Evolutionary conservation across 78 protist genomes (phyloP), one percentile per base, ranked within the genome.

Genomic region (Tieghemostelium lacteum): DNA sequence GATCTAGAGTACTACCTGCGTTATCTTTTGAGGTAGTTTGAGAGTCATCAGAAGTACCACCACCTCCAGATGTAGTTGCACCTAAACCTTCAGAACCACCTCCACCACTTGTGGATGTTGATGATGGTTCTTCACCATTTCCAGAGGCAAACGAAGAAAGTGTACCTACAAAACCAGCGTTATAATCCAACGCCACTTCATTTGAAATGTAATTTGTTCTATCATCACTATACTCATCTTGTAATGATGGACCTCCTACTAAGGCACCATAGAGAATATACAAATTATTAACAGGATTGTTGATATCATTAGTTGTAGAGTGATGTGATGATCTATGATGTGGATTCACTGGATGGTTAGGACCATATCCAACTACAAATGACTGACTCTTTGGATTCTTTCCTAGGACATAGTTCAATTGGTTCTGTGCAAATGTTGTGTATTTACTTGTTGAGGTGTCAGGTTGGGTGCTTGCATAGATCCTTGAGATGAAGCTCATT

Each of bases 121-220:
- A n/a, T n/a, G n/a, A n/a, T n/a, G n/a, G n/a, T n/a, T n/a, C n/a
- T n/a, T n/a, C n/a, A n/a, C n/a, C n/a, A n/a, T n/a, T n/a, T 42
- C 69, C 83, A 39, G 17, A 42, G 58, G 52, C 45, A 73, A 28
- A 40, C 4, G 14, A 2, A 20, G 80, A 54, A 5, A 83, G 19
- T 31, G 60, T 22, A 52, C 77, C 85, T 26, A 86, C 85, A 40
- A 75, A 86, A 37, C 92, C 77, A 19, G 92, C 92, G 39, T 86
- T 86, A 55, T 86, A 86, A 71, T 86, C 92, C n/a, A 57, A 39
- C 3, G 92, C 92, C 50, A 86, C 92, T 58, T 86, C 92, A 74
- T 86, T 86, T 14, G 62, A 39, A 49, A 70, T 71, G 42, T 75
- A 86, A 60, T 86, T 33, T 2, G 73, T 54, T 24, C 92, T 17